Evolutionary conservation across 371 early-diverging fungal genomes (phyloP), one percentile per base, ranked within the genome.

Genomic region (Lichtheimia ornata): DNA sequence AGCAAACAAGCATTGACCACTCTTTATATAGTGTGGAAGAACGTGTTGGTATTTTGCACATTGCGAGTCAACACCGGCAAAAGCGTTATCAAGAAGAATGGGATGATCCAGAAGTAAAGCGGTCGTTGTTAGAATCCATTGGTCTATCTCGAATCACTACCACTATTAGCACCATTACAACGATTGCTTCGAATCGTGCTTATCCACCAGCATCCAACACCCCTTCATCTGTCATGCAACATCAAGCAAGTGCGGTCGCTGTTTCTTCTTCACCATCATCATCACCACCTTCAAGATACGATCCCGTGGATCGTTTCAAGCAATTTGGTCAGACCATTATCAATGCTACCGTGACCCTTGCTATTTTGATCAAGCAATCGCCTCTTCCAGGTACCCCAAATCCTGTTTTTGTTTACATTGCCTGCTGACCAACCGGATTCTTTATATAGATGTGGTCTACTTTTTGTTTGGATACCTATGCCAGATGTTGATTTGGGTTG

Each of bases 401-500:
- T 40, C 28, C 22, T 40, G 17, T 41, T 28, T 24, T 18, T 40
- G 41, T 55, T 55, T 17, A 28, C 55, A 20, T 24, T 22, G 35
- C 9, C 30, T 28, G 53, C 24, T 53, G n/a, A 35, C 28, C 52
- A 43, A 30, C 6, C 17, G 42, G 25, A 28, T 22, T 50, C 24
- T 28, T 13, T 53, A 13, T 22, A 22, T 66, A 67, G 73, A 73
- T 50, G 51, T 73, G 24, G n/a, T 67, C 5, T 67, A 64, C 47
- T 60, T 73, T 18, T 15, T 78, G 22, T 72, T 84, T 42, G 72
- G 79, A 12, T 81, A 77, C 24, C 74, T 85, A 0, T 52, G 80
- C 50, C 71, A 73, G 18, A 69, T 81, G 25, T 54, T 86, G 9
- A 56, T 80, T 27, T 74, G 76, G 68, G 67, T 87, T 11, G 85